Evolutionary conservation across 495 filamentous ascomycete species (phyloP), one percentile per base, ranked within the genome.

Genomic region (Acidomyces sp.): DNA sequence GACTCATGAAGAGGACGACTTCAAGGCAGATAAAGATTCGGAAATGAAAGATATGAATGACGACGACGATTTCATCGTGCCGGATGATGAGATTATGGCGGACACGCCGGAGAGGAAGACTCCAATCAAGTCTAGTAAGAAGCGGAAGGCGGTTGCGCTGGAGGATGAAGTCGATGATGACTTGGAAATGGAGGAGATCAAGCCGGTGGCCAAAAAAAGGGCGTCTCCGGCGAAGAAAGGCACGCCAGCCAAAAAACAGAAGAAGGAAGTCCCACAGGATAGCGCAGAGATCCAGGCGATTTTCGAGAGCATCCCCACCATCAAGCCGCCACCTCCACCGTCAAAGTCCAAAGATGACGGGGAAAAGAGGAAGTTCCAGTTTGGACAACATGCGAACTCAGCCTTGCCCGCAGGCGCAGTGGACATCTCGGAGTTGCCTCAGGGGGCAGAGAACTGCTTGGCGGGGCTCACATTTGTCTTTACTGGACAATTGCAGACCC

Each of bases 391-490:
- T 30, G 51, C 45, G 45, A 75, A 69, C 61, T 62, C 64, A 9
- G 56, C 49, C 42, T 69, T 78, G 4, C 73, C 80, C 27, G 67
- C 74, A 25, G 78, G 71, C 17, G 64, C 70, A 11, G 72, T 66
- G 40, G 83, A 86, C n/a, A 61, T 90, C 37, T 40, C 24, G 6
- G 46, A 50, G 19, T 27, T 46, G 10, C 90, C 90, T 9, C 68
- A 69, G 20, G 90, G 90, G 6, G 78, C 75, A 37, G 82, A 90
- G 12, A 87, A 95, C 49, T 99, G 90, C 56, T 69, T 99, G 35
- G 76, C 82, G 30, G 92, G 90, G n/a, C 64, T 96, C 43, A 76
- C 77, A 0, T 99, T 99, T 52, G 90, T 99, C n/a, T 99, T 99
- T 46, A 96, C 90, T 11, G 90, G 90, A 17, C 63, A 93, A 15